Evolutionary conservation across 2,329 filamentous ascomycete genomes (phyloP).

Genomic region (Rugonectria rugulosa): DNA sequence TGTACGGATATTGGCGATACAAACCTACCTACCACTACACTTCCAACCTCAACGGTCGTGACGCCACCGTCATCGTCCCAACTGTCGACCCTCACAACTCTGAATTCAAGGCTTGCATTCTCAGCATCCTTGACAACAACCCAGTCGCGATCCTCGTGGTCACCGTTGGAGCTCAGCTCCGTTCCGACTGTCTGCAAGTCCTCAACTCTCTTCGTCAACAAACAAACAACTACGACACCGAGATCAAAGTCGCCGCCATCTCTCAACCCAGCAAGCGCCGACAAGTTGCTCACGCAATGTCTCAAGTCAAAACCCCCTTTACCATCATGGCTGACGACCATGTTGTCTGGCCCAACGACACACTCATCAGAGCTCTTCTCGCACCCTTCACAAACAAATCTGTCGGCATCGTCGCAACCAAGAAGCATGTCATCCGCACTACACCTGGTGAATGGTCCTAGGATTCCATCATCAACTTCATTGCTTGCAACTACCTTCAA

Average conservation of each 20-base stretch:
- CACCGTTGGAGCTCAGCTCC: constrained; percentile 48
- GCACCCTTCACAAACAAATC: constrained; percentile 52
- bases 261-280: constrained; percentile 54
- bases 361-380: constrained; percentile 52
- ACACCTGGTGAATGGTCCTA: constrained; percentile 37
- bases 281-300: constrained; percentile 54
- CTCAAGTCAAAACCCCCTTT: constrained; percentile 48
- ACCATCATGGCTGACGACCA: constrained; percentile 60
- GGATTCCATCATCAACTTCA: constrained; percentile 57
- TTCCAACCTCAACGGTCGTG: constrained; percentile 40
- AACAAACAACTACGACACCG: constrained; percentile 1
- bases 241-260: constrained; percentile 43
- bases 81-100: constrained; percentile 54
- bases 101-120: constrained; percentile 52
- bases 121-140: constrained; percentile 47
- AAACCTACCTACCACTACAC: constrained; percentile 40
- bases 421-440: constrained; percentile 59
- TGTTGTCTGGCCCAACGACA: constrained; percentile 54
- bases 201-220: constrained; percentile 22
- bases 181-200: constrained; percentile 19
- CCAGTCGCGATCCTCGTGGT: constrained; percentile 53
- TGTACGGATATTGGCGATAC: constrained; percentile 51
- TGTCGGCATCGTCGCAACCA: constrained; percentile 64
- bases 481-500: constrained; percentile 66
- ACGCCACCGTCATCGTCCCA: constrained; percentile 61